Conservation (phyloP, 2,329 filamentous ascomycete species). For the Sarocladium oryzae region DNA sequence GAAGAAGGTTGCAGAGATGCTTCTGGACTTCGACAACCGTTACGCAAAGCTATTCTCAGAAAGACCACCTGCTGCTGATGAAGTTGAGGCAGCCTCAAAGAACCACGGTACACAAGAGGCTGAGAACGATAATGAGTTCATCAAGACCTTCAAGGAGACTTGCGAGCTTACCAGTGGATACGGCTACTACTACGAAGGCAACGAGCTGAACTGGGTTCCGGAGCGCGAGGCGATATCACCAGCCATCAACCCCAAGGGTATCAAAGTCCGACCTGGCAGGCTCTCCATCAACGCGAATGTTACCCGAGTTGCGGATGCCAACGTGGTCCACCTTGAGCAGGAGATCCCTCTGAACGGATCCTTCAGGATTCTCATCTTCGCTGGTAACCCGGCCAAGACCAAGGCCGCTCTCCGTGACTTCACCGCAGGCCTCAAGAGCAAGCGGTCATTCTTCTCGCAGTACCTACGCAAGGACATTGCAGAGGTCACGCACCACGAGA, state of each 20-base stretch:
- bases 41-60: constrained; percentile 89
- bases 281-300: constrained; percentile 74
- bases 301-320: constrained; percentile 81
- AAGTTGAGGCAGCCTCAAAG: constrained; percentile 61
- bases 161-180: constrained; percentile 93
- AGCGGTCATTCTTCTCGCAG: constrained; percentile 64
- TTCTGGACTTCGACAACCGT: constrained; percentile 80
- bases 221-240: constrained; percentile 64
- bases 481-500: constrained; percentile 67
- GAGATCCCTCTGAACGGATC: constrained; percentile 83
- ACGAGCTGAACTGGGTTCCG: constrained; percentile 76
- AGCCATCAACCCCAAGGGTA: constrained; percentile 60
- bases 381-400: constrained; percentile 57
- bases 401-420: constrained; percentile 64
- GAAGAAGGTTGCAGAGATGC: constrained; percentile 74
- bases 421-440: constrained; percentile 54
- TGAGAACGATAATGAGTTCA: constrained; percentile 66
- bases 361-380: constrained; percentile 81
- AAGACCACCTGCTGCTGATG: constrained; percentile 55
- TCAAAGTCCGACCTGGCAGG: constrained; percentile 65
- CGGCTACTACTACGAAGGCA: constrained; percentile 78
- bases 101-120: constrained; percentile 19
- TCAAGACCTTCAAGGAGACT: constrained; percentile 82
- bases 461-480: constrained; percentile 58
- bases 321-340: constrained; percentile 85